Base-by-base conservation (phyloP, 176 grass and related monocot genomes). In the Coix lacrymajobi region DNA sequence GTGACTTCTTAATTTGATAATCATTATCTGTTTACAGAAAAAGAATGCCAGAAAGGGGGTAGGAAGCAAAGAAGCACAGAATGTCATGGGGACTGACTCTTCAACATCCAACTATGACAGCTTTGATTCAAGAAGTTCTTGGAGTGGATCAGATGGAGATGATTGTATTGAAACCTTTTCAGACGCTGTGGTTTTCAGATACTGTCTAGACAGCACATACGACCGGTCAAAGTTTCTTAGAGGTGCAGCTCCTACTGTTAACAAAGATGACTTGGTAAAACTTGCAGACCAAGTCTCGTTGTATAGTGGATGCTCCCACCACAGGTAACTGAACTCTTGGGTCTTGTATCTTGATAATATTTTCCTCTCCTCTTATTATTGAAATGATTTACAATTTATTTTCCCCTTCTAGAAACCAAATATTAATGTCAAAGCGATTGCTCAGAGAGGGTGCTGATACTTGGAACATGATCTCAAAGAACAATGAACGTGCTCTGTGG, bases 281-380 rank as follows among this genome's bases (percentile, higher is more conserved):
- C 89, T 93, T 82, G 89, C 92, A 82, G 88, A 93, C 72, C 82
- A 82, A 58, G 83, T 95, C 49, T 89, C 85, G 24, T 75, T 98
- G 46, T 95, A 95, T 79, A 93, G 86, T 88, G 96, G 96, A 75
- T 98, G 96, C 76, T 90, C 87, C 84, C 93, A 98, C 84, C 93
- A 98, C 85, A 79, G 92, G 96, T 96, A 88, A 74, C 19, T 34
- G 32, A 74, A 74, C 58, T 87, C 33, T 65, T 63, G 49, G 22
- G 12, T 62, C 54, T 65, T 63, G 49, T 16, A 9, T 62, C 54
- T 39, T 70, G 20, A 76, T 57, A 79, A 25, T 51, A 44, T 4
- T 20, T 70, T 91, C 65, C 6, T 83, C 37, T 71, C 22, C 79
- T 26, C 61, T 56, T 62, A 43, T 49, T 69, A 71, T 66, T 83